These are phyloP conservation scores for fission yeast (Schizosaccharomyces pombe) DNA, from an alignment of 805 yeast genomes.

Conservation along the genomic window ASM294v3 CU329670.1:1109501-1110000, in stretches of 20 bases:
- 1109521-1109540: slow-evolving; percentile 15
- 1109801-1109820: slow-evolving; percentile 31
- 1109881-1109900: slow-evolving; percentile 3
- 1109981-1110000: slow-evolving; percentile 7
- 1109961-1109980: background rate
- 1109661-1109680: slow-evolving; percentile 34
- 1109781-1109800: slow-evolving; percentile 33
- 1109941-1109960: background rate
- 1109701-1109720: slow-evolving; percentile 48
- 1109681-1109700: slow-evolving; percentile 59
- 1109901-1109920: background rate
- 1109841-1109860: slow-evolving; percentile 53
- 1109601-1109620: slow-evolving; percentile 75
- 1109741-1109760: slow-evolving; percentile 56
- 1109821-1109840: slow-evolving; percentile 64
- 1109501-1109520: slow-evolving; percentile 20
- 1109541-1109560: slow-evolving; percentile 23
- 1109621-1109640: slow-evolving; percentile 46
- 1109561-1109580: slow-evolving; percentile 57
- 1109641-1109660: slow-evolving; percentile 37
- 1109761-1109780: slow-evolving; percentile 62
- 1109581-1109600: slow-evolving; percentile 70
- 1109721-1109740: slow-evolving; percentile 51
- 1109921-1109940: background rate
- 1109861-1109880: slow-evolving; percentile 42